These are phyloP conservation scores for Metarhizium sp. DNA, from an alignment of 2,329 filamentous ascomycete species.

Conservation along the genomic window DNA sequence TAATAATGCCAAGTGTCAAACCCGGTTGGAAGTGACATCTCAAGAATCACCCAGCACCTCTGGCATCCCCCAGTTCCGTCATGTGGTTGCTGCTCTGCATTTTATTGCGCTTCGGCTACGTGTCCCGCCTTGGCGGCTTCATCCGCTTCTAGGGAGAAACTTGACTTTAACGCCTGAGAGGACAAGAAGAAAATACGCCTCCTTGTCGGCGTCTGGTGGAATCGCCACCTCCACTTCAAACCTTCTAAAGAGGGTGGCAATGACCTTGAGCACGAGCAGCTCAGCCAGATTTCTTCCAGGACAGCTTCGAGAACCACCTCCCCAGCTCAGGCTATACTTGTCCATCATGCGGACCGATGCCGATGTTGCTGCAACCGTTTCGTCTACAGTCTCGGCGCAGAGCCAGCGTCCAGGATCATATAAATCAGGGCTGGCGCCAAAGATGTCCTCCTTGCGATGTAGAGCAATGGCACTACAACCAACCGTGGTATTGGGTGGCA, in stretches of 20 bases:
- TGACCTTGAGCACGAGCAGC: constrained; percentile 35
- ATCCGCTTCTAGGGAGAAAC: constrained; percentile 18
- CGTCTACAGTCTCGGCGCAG: constrained; percentile 13
- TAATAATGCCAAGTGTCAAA: neutral
- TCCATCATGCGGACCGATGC: constrained; percentile 30
- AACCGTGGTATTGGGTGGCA: constrained; percentile 38
- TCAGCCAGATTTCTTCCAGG: constrained; percentile 42
- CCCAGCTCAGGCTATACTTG: constrained; percentile 40
- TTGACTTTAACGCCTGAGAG: constrained; percentile 34
- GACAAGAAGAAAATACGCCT: constrained; percentile 44
- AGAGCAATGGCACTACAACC: constrained; percentile 41
- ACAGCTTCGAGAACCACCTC: constrained; percentile 40
- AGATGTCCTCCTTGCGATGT: constrained; percentile 40
- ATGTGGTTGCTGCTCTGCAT: neutral
- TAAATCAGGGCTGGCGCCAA: constrained; percentile 32
- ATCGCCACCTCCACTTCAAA: constrained; percentile 34
- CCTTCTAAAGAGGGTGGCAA: constrained; percentile 29
- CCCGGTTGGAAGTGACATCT: neutral
- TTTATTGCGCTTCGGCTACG: neutral
- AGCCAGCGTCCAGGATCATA: constrained; percentile 43
- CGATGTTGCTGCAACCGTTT: constrained; percentile 2
- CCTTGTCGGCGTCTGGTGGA: constrained; percentile 28
- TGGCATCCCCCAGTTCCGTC: neutral
- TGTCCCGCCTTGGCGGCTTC: neutral
- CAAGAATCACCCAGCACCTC: neutral